These are phyloP conservation scores for Pyronema domesticum DNA, from an alignment of 495 filamentous ascomycete genomes.

Conservation along the genomic window DNA sequence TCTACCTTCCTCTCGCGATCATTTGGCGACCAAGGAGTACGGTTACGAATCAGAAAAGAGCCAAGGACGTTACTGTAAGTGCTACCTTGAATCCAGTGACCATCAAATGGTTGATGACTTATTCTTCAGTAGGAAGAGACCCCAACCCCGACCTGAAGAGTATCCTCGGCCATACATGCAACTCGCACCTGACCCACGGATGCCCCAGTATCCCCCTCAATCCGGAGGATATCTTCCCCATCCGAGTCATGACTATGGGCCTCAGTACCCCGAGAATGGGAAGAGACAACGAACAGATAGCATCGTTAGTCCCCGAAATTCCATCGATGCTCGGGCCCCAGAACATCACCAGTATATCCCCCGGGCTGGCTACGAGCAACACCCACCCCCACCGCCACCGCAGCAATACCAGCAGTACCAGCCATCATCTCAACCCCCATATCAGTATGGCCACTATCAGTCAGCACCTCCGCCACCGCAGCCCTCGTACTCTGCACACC, in stretches of 20 bases:
- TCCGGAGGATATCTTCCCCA: slow-evolving; percentile 10
- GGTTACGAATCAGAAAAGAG: slow-evolving; percentile 77
- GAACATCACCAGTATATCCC: slow-evolving; percentile 17
- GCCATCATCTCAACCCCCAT: slow-evolving; percentile 16
- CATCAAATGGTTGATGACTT: neutral
- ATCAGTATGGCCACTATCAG: slow-evolving; percentile 10
- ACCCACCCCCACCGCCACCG: neutral
- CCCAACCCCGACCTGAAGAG: slow-evolving; percentile 21
- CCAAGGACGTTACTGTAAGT: slow-evolving; percentile 38
- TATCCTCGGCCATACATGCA: slow-evolving; percentile 16
- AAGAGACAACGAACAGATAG: slow-evolving; percentile 22
- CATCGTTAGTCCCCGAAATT: slow-evolving; percentile 17
- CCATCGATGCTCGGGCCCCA: slow-evolving; percentile 3
- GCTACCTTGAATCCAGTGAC: neutral
- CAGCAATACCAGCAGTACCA: neutral
- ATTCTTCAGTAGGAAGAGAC: slow-evolving; percentile 18
- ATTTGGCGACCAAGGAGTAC: slow-evolving; percentile 89
- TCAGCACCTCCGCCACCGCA: slow-evolving; percentile 10
- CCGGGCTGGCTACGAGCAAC: slow-evolving; percentile 16
- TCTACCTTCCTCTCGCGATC: slow-evolving; percentile 83
- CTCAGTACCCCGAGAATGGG: slow-evolving; percentile 12
- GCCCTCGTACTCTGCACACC: neutral
- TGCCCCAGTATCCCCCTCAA: slow-evolving; percentile 9
- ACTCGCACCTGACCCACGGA: slow-evolving; percentile 18
- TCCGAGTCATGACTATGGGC: slow-evolving; percentile 17